Evolutionary conservation across 345 rosid species (phyloP).

Genomic region (Brassica rapa): DNA sequence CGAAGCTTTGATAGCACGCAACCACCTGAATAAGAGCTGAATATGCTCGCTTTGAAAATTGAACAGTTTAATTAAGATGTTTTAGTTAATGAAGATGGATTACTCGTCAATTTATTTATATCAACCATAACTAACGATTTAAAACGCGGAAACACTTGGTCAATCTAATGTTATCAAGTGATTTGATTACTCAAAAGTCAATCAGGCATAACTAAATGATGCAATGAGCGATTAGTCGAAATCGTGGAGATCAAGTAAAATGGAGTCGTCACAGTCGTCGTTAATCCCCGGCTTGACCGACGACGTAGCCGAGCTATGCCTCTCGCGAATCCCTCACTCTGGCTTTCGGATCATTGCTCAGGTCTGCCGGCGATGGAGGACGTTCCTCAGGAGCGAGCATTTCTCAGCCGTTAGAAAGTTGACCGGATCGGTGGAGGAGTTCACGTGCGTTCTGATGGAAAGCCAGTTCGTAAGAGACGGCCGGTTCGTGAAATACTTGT

Average conservation of each 20-base stretch:
- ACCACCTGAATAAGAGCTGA: constrained; percentile 75
- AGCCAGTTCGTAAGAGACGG: constrained; percentile 65
- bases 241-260: neutral
- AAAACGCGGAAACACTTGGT: too few species aligned
- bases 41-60: constrained; percentile 59
- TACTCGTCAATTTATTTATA: too few species aligned
- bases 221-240: neutral
- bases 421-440: constrained; percentile 72
- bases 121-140: neutral
- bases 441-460: constrained; percentile 62
- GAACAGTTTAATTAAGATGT: too few species aligned
- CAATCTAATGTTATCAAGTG: too few species aligned
- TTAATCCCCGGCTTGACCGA: constrained; percentile 77
- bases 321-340: constrained; percentile 69
- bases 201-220: neutral
- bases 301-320: constrained; percentile 77
- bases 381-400: constrained; percentile 68
- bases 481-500: constrained; percentile 26
- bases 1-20: constrained; percentile 82
- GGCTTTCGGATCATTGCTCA: constrained; percentile 56
- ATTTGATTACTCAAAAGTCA: too few species aligned
- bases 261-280: constrained; percentile 2
- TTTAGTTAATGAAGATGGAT: too few species aligned
- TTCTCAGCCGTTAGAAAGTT: constrained; percentile 57
- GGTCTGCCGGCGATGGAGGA: constrained; percentile 79